Conservation (phyloP, 148 eudicot species). For the Cornus controversa region DNA sequence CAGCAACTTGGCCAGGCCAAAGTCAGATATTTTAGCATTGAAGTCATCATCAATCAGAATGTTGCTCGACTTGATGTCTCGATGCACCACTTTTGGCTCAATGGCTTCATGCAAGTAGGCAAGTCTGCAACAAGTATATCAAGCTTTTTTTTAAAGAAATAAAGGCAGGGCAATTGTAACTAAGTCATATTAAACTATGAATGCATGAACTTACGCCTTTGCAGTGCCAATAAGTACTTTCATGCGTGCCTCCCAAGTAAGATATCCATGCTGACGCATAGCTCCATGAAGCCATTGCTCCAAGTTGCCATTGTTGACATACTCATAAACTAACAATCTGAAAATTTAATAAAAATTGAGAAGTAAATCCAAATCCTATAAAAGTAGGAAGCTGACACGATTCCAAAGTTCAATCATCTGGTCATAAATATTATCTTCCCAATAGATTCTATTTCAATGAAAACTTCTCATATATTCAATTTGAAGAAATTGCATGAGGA, state of each 20-base stretch:
- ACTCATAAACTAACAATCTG: conserved; percentile 89
- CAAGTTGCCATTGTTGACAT: conserved; percentile 86
- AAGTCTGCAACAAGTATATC: conserved; percentile 51
- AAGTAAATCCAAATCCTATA: neutral
- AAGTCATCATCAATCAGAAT: conserved; percentile 81
- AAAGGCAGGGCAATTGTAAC: neutral
- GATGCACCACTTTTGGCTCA: conserved; percentile 95
- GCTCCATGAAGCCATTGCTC: conserved; percentile 99
- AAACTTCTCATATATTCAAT: neutral
- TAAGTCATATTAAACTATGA: conserved; percentile 10
- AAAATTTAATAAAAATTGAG: conserved; percentile 4
- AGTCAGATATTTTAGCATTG: conserved; percentile 88
- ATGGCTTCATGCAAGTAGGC: conserved; percentile 95
- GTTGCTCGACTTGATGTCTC: conserved; percentile 95
- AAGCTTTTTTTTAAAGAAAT: neutral
- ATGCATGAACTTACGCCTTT: conserved; percentile 67
- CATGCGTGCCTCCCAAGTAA: conserved; percentile 97
- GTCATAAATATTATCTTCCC: neutral
- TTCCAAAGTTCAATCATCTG: neutral
- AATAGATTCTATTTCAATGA: neutral
- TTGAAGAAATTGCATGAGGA: neutral
- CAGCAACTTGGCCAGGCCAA: conserved; percentile 92
- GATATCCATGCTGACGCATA: conserved; percentile 73
- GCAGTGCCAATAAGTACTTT: conserved; percentile 89
- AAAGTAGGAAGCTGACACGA: neutral